phyloP scores from a whole-genome alignment of 176 grass and related monocot genomes.

The Raddia guianensis region DNA sequence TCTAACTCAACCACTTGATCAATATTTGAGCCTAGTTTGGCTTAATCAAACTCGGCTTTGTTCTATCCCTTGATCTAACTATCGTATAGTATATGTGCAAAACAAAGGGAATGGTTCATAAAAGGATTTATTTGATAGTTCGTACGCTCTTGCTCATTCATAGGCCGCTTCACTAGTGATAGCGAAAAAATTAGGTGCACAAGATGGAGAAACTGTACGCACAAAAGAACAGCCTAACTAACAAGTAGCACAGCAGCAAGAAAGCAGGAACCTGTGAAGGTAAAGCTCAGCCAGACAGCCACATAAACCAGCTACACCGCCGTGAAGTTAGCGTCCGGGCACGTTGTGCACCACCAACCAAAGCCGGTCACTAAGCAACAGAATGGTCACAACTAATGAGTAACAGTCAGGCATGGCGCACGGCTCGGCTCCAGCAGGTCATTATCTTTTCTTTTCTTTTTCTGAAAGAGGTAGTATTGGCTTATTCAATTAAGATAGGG shows the following conservation, averaged over 20 bases:
- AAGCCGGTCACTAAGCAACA: background rate
- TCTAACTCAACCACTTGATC: no score
- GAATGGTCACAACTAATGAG: background rate
- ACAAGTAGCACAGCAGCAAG: background rate
- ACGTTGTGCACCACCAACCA: background rate
- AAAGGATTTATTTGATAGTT: background rate
- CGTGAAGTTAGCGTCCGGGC: background rate
- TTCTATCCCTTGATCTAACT: no score
- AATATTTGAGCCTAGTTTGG: no score
- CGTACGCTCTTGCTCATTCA: background rate
- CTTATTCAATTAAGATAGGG: no score
- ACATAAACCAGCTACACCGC: background rate
- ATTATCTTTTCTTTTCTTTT: no score
- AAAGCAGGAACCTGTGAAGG: background rate
- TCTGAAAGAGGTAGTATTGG: no score
- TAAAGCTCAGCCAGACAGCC: background rate
- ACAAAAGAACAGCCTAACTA: background rate
- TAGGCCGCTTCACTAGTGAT: background rate
- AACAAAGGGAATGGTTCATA: background rate
- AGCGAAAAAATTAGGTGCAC: background rate
- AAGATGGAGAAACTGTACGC: background rate
- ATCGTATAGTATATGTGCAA: background rate
- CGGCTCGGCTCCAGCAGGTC: no score
- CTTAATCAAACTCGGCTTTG: no score
- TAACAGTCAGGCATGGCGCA: background rate